A percentile compares a stretch with the other conserved stretches of the same genome.
Conservation (phyloP, 2,329 filamentous ascomycete species). For the Gnomoniopsis smithogilvyi region DNA sequence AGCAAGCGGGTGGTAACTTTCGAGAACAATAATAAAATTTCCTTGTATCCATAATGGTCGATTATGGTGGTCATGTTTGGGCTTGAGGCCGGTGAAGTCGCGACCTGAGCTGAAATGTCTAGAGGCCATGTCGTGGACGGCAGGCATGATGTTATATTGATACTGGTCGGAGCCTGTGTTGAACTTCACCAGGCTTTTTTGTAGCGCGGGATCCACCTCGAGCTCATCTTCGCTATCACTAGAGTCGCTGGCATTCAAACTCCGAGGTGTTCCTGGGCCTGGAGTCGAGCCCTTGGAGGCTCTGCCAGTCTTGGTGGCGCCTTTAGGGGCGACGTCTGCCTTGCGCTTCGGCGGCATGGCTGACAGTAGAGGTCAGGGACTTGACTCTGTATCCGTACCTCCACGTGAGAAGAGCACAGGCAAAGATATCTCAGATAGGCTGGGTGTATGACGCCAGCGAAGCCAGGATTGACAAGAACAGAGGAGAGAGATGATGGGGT, state of each 20-base stretch:
- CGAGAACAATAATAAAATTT: constrained; percentile 70
- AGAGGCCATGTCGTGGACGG: constrained; percentile 26
- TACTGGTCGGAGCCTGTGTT: constrained; percentile 48
- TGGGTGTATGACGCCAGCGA: not conserved
- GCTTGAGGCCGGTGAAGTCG: constrained; percentile 77
- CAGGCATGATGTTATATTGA: constrained; percentile 14
- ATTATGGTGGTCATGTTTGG: constrained; percentile 87
- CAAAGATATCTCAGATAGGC: not conserved
- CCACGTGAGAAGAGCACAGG: not conserved
- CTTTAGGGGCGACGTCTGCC: constrained; percentile 47
- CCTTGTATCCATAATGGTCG: constrained; percentile 88
- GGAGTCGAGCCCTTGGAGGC: constrained; percentile 58
- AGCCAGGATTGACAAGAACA: not conserved
- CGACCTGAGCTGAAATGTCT: constrained; percentile 28
- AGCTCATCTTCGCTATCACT: constrained; percentile 33
- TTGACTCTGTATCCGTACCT: not conserved
- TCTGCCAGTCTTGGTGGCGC: constrained; percentile 52
- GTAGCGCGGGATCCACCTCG: constrained; percentile 50
- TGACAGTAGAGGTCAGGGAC: not conserved
- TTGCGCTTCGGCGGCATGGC: constrained; percentile 72
- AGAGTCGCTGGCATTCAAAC: constrained; percentile 39
- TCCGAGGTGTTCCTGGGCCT: constrained; percentile 57
- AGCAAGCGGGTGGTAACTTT: constrained; percentile 86
- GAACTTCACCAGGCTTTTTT: constrained; percentile 59
- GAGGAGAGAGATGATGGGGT: not conserved